These are phyloP conservation scores for Jamesozyma lodderae DNA, from an alignment of 805 yeast genomes.

Conservation along the genomic window DNA sequence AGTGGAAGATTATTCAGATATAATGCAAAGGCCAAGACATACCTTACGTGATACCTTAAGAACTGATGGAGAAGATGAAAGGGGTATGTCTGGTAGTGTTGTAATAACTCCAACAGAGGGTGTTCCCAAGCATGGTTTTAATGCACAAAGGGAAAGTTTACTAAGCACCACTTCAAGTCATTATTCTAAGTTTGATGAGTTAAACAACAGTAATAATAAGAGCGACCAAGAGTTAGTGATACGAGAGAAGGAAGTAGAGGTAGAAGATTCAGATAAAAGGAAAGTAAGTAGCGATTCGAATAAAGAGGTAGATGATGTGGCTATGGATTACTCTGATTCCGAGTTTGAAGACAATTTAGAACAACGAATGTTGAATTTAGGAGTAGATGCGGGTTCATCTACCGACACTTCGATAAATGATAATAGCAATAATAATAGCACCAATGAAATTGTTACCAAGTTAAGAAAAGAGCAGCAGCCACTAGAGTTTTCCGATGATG, in stretches of 20 bases:
- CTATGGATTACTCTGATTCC: slow-evolving; percentile 27
- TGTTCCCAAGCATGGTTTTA: background rate
- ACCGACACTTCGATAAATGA: slow-evolving; percentile 1
- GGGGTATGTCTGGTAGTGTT: slow-evolving; percentile 25
- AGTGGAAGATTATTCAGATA: slow-evolving; percentile 26
- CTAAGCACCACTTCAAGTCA: slow-evolving; percentile 11
- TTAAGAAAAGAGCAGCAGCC: slow-evolving; percentile 1
- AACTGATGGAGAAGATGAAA: slow-evolving; percentile 8
- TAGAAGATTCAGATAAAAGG: background rate
- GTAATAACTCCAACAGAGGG: slow-evolving; percentile 18
- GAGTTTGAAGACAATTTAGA: slow-evolving; percentile 31
- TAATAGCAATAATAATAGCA: background rate
- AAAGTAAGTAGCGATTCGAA: background rate
- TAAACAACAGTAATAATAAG: background rate
- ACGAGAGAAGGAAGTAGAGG: background rate
- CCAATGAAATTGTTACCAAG: background rate
- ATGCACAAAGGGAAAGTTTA: slow-evolving; percentile 3
- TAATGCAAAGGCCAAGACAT: slow-evolving; percentile 13
- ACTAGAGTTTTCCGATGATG: slow-evolving; percentile 6
- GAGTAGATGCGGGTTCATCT: slow-evolving; percentile 5
- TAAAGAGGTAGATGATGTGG: background rate
- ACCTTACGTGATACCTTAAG: too few species aligned
- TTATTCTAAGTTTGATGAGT: slow-evolving; percentile 4
- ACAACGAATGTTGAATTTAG: slow-evolving; percentile 21
- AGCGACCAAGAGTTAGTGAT: background rate